A percentile compares a stretch with the other conserved stretches of the same genome.
Conservation (phyloP, 2,329 filamentous ascomycete genomes). For the Fusarium anguioides region DNA sequence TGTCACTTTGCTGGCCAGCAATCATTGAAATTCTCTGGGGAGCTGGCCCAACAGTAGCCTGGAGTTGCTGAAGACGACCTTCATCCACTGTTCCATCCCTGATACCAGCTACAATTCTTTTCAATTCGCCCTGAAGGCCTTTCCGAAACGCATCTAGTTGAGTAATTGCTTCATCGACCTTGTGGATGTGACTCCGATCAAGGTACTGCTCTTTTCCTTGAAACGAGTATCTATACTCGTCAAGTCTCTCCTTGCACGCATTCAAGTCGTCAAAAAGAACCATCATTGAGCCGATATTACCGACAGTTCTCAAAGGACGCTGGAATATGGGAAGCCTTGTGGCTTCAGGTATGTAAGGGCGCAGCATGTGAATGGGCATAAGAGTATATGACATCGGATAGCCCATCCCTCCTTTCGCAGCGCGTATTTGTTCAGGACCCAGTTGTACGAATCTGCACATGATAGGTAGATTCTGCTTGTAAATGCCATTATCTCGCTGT, state of each 20-base stretch:
- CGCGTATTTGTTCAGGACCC: neutral
- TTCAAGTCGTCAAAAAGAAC: constrained; percentile 14
- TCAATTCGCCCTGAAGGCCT: neutral
- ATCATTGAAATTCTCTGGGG: neutral
- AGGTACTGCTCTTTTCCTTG: neutral
- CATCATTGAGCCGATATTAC: constrained; percentile 2
- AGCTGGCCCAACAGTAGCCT: rapidly evolving
- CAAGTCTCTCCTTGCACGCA: neutral
- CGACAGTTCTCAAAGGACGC: neutral
- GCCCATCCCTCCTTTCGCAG: neutral
- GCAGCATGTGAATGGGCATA: constrained; percentile 1
- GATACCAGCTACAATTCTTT: neutral
- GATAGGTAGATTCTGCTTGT: neutral
- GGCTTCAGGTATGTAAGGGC: neutral
- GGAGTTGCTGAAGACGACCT: neutral
- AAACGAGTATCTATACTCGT: constrained; percentile 4
- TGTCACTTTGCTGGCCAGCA: constrained; percentile 14
- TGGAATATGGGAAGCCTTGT: rapidly evolving
- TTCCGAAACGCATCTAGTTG: neutral
- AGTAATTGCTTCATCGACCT: neutral
- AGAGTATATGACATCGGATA: constrained; percentile 19
- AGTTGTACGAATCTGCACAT: constrained; percentile 4
- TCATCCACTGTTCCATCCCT: neutral
- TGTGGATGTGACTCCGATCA: constrained; percentile 1
- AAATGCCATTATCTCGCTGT: neutral